phyloP scores from a whole-genome alignment of 2,329 filamentous ascomycete genomes.

The Emergomyces africanus region DNA sequence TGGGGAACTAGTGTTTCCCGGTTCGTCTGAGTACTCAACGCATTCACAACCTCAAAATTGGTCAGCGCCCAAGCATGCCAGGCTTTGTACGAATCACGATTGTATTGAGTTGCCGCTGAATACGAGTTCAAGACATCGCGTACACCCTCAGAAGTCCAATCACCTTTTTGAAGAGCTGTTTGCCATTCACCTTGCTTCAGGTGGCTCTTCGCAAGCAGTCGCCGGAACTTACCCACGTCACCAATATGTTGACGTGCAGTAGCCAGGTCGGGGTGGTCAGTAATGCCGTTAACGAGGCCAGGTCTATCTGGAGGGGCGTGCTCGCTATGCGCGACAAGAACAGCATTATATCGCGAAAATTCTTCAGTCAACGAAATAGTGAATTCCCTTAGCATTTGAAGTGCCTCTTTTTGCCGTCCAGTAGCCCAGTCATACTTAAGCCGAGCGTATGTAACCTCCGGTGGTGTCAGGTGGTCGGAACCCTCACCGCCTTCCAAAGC shows the following conservation, averaged over 20 bases:
- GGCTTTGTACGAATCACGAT: conserved; percentile 94
- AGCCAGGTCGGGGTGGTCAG: conserved; percentile 27
- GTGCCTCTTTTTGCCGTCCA: conserved; percentile 51
- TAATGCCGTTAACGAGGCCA: conserved; percentile 34
- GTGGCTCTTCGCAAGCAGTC: conserved; percentile 86
- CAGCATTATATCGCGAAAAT: conserved; percentile 34
- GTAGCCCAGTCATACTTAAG: conserved; percentile 95
- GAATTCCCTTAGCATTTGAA: conserved; percentile 50
- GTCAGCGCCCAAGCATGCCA: conserved; percentile 98
- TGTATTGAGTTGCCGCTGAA: conserved; percentile 81
- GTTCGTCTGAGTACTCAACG: conserved; percentile 55
- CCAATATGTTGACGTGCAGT: conserved; percentile 29
- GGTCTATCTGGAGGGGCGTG: conserved; percentile 32
- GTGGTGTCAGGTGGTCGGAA: conserved; percentile 35
- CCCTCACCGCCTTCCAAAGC: conserved; percentile 62
- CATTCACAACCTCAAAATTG: conserved; percentile 96
- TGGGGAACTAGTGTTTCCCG: conserved; percentile 47
- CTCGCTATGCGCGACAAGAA: conserved; percentile 24
- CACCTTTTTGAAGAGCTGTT: conserved; percentile 67
- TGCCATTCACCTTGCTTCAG: conserved; percentile 96
- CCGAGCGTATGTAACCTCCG: conserved; percentile 88
- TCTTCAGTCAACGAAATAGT: conserved; percentile 48
- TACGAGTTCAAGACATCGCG: conserved; percentile 87
- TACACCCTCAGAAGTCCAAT: conserved; percentile 79
- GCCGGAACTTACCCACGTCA: conserved; percentile 45